These are phyloP conservation scores for Platanthera zijinensis DNA, from an alignment of 106 monocot species.

Conservation along the genomic window DNA sequence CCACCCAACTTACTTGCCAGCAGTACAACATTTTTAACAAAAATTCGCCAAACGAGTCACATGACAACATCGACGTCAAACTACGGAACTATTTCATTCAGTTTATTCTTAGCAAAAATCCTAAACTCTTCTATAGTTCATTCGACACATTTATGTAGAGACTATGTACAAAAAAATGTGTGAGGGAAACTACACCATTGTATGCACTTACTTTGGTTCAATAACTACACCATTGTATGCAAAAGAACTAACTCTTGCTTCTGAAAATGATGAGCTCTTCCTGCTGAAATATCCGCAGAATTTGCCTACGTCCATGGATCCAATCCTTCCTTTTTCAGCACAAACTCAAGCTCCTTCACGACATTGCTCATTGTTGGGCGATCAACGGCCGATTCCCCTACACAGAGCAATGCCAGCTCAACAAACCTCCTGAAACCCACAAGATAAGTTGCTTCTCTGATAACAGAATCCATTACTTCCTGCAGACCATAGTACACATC, in stretches of 20 bases:
- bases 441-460: conserved; percentile 15
- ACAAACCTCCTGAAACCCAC: conserved; percentile 35
- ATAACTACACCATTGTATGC: not conserved
- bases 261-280: not conserved
- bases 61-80: too few relatives aligned
- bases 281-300: not conserved
- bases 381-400: conserved; percentile 32
- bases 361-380: conserved; percentile 66
- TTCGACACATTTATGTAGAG: not conserved
- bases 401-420: conserved; percentile 51
- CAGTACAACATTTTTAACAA: too few relatives aligned
- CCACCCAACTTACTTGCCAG: too few relatives aligned
- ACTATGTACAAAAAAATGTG: not conserved
- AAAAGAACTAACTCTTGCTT: not conserved
- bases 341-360: conserved; percentile 55
- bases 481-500: conserved; percentile 38
- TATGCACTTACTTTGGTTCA: not conserved
- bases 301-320: conserved; percentile 5
- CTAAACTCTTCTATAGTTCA: not conserved
- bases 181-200: not conserved
- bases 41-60: too few relatives aligned
- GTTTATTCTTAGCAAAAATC: too few relatives aligned
- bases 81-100: too few relatives aligned
- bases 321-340: conserved; percentile 21
- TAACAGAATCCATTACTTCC: conserved; percentile 40